Percentiles rank a stretch among this genome's conserved stretches.
These are phyloP conservation scores for Monotropa hypopitys DNA, from an alignment of 179 eudicot species.

Conservation along the genomic window DNA sequence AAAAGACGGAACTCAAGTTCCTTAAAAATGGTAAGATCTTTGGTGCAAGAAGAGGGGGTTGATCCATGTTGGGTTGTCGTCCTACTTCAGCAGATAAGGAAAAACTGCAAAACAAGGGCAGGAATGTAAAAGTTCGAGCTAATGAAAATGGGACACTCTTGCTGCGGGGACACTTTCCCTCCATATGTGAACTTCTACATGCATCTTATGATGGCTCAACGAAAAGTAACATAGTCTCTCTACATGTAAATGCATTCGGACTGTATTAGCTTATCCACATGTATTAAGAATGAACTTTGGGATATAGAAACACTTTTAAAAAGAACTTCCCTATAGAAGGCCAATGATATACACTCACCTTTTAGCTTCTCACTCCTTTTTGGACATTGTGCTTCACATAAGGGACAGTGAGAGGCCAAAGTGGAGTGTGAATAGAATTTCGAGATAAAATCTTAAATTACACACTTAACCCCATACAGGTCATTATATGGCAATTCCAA, in stretches of 20 bases:
- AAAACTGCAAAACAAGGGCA: background rate
- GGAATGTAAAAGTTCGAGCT: background rate
- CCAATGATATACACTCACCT: background rate
- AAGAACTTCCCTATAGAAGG: background rate
- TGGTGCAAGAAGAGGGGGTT: too few species aligned
- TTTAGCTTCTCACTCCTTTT: background rate
- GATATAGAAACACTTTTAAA: background rate
- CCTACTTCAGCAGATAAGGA: background rate
- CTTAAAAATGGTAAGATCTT: too few species aligned
- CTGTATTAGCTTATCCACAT: background rate
- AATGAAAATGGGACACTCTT: background rate
- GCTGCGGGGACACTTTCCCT: background rate
- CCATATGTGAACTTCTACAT: background rate
- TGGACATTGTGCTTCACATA: background rate
- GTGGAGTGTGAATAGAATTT: slow-evolving; percentile 1
- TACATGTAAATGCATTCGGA: background rate
- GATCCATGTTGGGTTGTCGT: too few species aligned
- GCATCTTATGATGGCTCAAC: background rate
- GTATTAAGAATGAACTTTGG: background rate
- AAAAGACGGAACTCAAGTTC: too few species aligned
- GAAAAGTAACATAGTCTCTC: background rate
- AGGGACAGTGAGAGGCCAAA: background rate
- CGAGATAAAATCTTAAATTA: background rate
- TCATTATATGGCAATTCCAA: background rate
- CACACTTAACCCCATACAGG: background rate